Percentiles rank a stretch among this genome's conserved stretches.
Evolutionary conservation across 1,139 yeast species (phyloP).

Genomic region (Sugiyamaella castrensis): DNA sequence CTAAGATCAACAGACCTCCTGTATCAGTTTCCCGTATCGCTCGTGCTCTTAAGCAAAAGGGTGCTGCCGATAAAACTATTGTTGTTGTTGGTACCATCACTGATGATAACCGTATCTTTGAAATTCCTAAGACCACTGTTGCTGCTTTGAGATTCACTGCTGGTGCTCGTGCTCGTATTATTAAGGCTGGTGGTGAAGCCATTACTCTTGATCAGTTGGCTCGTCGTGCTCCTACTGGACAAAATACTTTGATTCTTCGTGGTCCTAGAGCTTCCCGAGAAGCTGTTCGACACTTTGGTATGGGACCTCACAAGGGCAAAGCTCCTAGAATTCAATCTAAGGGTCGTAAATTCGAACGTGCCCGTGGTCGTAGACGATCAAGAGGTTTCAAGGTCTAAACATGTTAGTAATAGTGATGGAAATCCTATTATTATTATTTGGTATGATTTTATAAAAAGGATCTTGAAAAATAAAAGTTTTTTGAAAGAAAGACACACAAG

Average conservation of each 20-base stretch:
- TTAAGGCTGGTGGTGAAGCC: conserved; percentile 99
- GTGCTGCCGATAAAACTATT: conserved; percentile 85
- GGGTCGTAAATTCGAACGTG: conserved; percentile 99
- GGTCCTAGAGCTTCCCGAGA: conserved; percentile 99
- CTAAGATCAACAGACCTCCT: conserved; percentile 99
- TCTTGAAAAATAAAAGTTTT: conserved; percentile 1
- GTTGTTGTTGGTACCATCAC: conserved; percentile 99
- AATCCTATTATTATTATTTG: not conserved
- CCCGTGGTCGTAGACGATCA: conserved; percentile 99
- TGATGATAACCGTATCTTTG: conserved; percentile 91
- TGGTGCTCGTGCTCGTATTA: conserved; percentile 96
- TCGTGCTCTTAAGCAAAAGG: conserved; percentile 78
- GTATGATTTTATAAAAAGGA: not conserved
- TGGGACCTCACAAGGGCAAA: conserved; percentile 99
- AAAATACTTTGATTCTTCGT: conserved; percentile 95
- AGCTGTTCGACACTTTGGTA: conserved; percentile 99
- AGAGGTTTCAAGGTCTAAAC: conserved; percentile 99
- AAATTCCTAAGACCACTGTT: conserved; percentile 94
- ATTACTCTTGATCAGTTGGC: conserved; percentile 99
- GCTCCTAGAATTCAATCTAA: conserved; percentile 97
- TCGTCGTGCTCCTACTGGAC: conserved; percentile 98
- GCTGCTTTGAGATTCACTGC: conserved; percentile 99
- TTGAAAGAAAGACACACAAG: too few relatives aligned
- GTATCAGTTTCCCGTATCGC: conserved; percentile 91
- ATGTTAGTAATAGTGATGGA: too few relatives aligned